A percentile compares a stretch with the other conserved stretches of the same genome.
Conservation (phyloP, 2,329 filamentous ascomycete species). For the Aureobasidium uvarum region DNA sequence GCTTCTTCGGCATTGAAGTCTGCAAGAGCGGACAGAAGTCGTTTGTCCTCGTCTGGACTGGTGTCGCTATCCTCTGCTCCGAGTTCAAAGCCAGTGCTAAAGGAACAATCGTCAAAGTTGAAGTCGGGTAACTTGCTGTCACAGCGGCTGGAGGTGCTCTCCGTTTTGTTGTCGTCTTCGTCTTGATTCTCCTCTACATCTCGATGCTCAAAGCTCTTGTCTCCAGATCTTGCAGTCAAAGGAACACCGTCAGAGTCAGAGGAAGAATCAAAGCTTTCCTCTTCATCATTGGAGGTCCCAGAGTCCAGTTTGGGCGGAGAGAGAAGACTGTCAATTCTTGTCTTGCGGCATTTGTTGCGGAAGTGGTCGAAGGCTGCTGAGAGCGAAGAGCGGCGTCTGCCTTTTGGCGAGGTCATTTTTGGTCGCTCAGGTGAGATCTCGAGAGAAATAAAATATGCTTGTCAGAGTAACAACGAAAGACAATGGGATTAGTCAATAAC, state of each 20-base stretch:
- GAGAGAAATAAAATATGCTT: too few species aligned
- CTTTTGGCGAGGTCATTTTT: background rate
- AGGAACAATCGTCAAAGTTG: background rate
- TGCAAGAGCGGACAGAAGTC: background rate
- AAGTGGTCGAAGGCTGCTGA: slow-evolving; percentile 10
- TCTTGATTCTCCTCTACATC: background rate
- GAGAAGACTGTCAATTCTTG: slow-evolving; percentile 18
- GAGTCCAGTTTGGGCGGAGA: slow-evolving; percentile 13
- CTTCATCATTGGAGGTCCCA: background rate
- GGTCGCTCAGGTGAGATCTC: too few species aligned
- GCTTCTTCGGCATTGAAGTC: slow-evolving; percentile 13
- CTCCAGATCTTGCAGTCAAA: background rate
- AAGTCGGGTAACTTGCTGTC: background rate
- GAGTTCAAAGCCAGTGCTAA: background rate
- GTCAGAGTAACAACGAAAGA: background rate
- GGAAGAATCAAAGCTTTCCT: background rate
- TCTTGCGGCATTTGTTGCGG: slow-evolving; percentile 4
- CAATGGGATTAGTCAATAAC: background rate
- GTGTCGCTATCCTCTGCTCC: background rate
- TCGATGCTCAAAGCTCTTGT: background rate
- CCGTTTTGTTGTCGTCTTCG: background rate
- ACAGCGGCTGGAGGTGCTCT: background rate
- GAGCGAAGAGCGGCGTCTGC: slow-evolving; percentile 3
- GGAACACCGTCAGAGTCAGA: background rate
- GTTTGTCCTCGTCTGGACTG: background rate